These are phyloP conservation scores for Malus hybrid DNA, from an alignment of 331 rosid genomes.

Conservation along the genomic window DNA sequence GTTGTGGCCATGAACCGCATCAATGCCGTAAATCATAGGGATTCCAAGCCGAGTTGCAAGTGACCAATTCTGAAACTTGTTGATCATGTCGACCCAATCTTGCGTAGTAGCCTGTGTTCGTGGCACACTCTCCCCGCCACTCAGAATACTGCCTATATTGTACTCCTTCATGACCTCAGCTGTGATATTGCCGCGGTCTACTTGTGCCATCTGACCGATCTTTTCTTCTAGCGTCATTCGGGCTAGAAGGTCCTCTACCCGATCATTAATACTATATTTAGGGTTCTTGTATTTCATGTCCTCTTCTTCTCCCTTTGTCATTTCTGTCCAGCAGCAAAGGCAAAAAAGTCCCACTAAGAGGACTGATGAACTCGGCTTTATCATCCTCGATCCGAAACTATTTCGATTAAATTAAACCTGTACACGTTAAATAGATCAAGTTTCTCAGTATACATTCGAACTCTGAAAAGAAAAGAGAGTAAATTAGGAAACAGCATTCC, in stretches of 20 bases:
- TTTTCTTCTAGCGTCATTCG: constrained; percentile 8
- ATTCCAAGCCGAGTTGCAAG: constrained; percentile 16
- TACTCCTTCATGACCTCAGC: constrained; percentile 6
- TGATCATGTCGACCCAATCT: constrained; percentile 9
- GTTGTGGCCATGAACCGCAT: constrained; percentile 22
- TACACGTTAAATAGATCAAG: not conserved
- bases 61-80: constrained; percentile 17
- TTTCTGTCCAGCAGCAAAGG: constrained; percentile 8
- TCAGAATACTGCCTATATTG: constrained; percentile 18
- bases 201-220: constrained; percentile 11
- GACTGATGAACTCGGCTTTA: not conserved
- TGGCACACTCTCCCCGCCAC: constrained; percentile 23
- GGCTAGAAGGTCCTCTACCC: constrained; percentile 18
- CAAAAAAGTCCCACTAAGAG: constrained; percentile 3
- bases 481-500: not conserved
- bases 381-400: not conserved
- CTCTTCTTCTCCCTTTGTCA: constrained; percentile 16
- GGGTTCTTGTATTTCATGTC: constrained; percentile 58
- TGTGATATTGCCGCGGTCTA: not conserved
- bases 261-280: constrained; percentile 23
- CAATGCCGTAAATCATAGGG: constrained; percentile 19
- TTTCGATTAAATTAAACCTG: not conserved
- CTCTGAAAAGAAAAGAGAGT: not conserved
- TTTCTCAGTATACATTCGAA: not conserved
- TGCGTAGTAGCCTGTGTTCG: not conserved